Conservation (phyloP, 106 monocot species). For the Phalaenopsis aphrodite region DNA sequence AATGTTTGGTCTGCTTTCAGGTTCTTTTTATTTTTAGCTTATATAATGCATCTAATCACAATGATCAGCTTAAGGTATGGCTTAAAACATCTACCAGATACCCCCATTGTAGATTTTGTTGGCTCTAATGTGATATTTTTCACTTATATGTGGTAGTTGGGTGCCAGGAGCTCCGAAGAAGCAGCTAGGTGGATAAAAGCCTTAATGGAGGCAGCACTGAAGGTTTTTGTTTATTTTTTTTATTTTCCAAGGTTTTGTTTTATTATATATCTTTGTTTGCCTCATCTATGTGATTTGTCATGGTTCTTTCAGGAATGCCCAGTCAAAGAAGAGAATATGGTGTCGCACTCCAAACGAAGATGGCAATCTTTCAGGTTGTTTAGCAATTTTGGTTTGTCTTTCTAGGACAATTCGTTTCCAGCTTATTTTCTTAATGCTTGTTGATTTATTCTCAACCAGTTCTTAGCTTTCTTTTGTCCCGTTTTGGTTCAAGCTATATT, state of each 20-base stretch:
- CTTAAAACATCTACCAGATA: slow-evolving; percentile 1
- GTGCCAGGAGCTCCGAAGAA: slow-evolving; percentile 93
- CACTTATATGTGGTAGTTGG: slow-evolving; percentile 43
- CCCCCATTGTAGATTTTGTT: not conserved
- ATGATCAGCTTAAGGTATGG: slow-evolving; percentile 78
- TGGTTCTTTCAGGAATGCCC: slow-evolving; percentile 39
- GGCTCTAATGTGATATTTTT: slow-evolving; percentile 2
- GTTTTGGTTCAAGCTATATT: not conserved
- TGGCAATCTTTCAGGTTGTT: slow-evolving; percentile 73
- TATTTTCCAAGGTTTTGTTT: not conserved
- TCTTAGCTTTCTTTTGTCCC: not conserved
- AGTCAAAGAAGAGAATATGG: slow-evolving; percentile 36
- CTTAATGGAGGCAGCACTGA: slow-evolving; percentile 61
- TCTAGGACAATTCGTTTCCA: not conserved
- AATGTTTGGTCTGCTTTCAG: slow-evolving; percentile 27
- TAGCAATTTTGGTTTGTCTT: not conserved
- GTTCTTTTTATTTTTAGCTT: slow-evolving; percentile 83
- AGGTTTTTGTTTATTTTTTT: slow-evolving; percentile 22
- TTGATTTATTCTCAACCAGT: not conserved
- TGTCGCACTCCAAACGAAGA: slow-evolving; percentile 45
- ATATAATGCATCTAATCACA: slow-evolving; percentile 77
- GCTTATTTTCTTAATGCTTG: not conserved
- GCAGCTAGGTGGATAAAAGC: slow-evolving; percentile 75
- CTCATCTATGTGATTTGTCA: not conserved
- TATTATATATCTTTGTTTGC: not conserved